Evolutionary conservation across 768 basidiomycete species (phyloP).

Genomic region (Leucocoprinus sp.): DNA sequence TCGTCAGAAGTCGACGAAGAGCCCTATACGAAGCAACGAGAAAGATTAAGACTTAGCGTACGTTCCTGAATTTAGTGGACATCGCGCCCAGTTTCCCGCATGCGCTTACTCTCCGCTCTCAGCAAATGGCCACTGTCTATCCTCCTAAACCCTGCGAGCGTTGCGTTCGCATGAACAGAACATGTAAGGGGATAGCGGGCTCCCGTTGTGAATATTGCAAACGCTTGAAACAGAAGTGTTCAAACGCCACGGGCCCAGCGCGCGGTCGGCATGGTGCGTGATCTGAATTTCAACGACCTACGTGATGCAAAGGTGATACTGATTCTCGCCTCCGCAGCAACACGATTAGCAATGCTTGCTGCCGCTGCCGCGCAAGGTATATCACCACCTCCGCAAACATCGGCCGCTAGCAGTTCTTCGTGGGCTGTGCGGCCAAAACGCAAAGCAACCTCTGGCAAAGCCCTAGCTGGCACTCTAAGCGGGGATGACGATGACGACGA

Average conservation of each 20-base stretch:
- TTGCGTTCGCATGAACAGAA: slow-evolving; percentile 33
- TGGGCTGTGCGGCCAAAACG: slow-evolving; percentile 18
- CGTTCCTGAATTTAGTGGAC: slow-evolving; percentile 6
- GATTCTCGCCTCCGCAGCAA: slow-evolving; percentile 14
- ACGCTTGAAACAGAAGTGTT: slow-evolving; percentile 37
- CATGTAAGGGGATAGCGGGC: slow-evolving; percentile 33
- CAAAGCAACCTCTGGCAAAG: slow-evolving; percentile 20
- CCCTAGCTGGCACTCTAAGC: slow-evolving; percentile 15
- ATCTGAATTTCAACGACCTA: not conserved
- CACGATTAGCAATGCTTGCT: slow-evolving; percentile 16
- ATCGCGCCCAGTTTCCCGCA: slow-evolving; percentile 4
- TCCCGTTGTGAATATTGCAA: slow-evolving; percentile 41
- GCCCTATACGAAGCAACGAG: slow-evolving; percentile 14
- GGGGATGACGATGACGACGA: slow-evolving; percentile 28
- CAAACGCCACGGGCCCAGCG: slow-evolving; percentile 35
- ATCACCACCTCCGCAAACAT: slow-evolving; percentile 10
- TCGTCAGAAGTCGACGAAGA: slow-evolving; percentile 9
- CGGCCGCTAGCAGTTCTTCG: slow-evolving; percentile 3
- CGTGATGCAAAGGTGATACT: slow-evolving; percentile 15
- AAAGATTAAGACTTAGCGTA: slow-evolving; percentile 14
- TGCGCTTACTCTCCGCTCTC: slow-evolving; percentile 8
- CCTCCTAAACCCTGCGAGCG: slow-evolving; percentile 37
- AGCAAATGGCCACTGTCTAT: slow-evolving; percentile 21
- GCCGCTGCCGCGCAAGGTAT: slow-evolving; percentile 16
- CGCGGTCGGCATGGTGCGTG: slow-evolving; percentile 30